A percentile compares a stretch with the other conserved stretches of the same genome.
phyloP scores from a whole-genome alignment of 805 yeast species.

The Kazachstania kunashirensis region DNA sequence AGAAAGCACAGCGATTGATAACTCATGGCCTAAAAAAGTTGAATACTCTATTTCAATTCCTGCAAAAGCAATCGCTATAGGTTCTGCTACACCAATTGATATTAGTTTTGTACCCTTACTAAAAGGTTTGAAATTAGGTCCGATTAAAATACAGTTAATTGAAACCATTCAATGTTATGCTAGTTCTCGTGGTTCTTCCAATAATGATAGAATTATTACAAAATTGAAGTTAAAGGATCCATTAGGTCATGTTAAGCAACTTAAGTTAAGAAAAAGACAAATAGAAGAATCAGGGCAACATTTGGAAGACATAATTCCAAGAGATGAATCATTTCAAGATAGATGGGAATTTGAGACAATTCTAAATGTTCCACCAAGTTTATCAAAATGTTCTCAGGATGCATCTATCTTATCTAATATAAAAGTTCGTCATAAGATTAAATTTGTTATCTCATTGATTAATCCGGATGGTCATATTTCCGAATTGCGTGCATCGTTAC shows the following conservation, averaged over 20 bases:
- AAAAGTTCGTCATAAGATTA: slow-evolving; percentile 82
- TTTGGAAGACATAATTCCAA: slow-evolving; percentile 13
- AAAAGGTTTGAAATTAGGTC: slow-evolving; percentile 74
- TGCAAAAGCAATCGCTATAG: slow-evolving; percentile 81
- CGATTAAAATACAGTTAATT: slow-evolving; percentile 52
- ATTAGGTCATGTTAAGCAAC: slow-evolving; percentile 16
- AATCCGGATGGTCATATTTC: slow-evolving; percentile 92
- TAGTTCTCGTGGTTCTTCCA: slow-evolving; percentile 46
- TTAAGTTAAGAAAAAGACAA: slow-evolving; percentile 12
- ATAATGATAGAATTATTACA: slow-evolving; percentile 53
- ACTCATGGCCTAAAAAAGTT: slow-evolving; percentile 91
- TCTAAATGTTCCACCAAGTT: slow-evolving; percentile 59
- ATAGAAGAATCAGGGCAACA: slow-evolving; percentile 10
- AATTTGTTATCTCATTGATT: slow-evolving; percentile 65
- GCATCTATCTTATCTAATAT: slow-evolving; percentile 58
- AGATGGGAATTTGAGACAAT: slow-evolving; percentile 65
- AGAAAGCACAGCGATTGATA: slow-evolving; percentile 90
- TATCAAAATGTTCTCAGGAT: slow-evolving; percentile 77
- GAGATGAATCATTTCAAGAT: slow-evolving; percentile 33
- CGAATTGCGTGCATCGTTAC: slow-evolving; percentile 85
- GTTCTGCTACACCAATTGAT: slow-evolving; percentile 63
- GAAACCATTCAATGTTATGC: slow-evolving; percentile 62
- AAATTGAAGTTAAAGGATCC: slow-evolving; percentile 40
- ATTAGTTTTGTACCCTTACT: slow-evolving; percentile 67
- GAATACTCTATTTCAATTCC: slow-evolving; percentile 86